These are phyloP conservation scores for Cytospora paraplurivora DNA, from an alignment of 2,329 filamentous ascomycete species.

Conservation along the genomic window DNA sequence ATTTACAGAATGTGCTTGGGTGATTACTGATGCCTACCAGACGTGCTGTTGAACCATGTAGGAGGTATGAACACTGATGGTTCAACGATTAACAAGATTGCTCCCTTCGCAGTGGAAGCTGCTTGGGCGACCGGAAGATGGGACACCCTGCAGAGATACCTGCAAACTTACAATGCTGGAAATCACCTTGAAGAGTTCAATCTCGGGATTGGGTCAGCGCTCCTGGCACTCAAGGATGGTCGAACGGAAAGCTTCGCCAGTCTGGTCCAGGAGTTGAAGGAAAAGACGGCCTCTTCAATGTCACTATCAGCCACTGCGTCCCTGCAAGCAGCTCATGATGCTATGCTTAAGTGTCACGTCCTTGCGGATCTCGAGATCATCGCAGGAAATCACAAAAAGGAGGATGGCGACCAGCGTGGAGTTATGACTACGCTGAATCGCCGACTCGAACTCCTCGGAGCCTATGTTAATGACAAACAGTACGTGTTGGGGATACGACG, in stretches of 20 bases:
- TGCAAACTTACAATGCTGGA: constrained; percentile 54
- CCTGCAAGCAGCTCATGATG: constrained; percentile 79
- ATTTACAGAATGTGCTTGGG: not conserved
- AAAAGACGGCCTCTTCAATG: constrained; percentile 71
- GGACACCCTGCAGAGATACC: constrained; percentile 71
- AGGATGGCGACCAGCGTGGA: constrained; percentile 43
- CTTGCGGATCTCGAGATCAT: constrained; percentile 86
- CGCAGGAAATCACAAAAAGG: constrained; percentile 50
- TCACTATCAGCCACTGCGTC: constrained; percentile 78
- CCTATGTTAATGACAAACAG: constrained; percentile 90
- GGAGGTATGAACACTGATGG: constrained; percentile 68
- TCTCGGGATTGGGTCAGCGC: constrained; percentile 71
- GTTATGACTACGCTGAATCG: constrained; percentile 63
- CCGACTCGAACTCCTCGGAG: constrained; percentile 85
- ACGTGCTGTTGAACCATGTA: constrained; percentile 83
- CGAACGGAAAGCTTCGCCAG: constrained; percentile 54
- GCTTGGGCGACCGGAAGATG: constrained; percentile 88
- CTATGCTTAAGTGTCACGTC: constrained; percentile 83
- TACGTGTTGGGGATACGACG: constrained; percentile 85
- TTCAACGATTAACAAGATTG: constrained; percentile 60
- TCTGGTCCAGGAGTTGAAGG: constrained; percentile 66
- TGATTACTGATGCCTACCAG: constrained; percentile 45
- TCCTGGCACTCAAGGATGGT: constrained; percentile 60
- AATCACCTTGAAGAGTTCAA: constrained; percentile 71
- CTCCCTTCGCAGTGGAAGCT: constrained; percentile 87